A percentile compares a stretch with the other conserved stretches of the same genome.
Evolutionary conservation across 805 yeast genomes (phyloP).

Genomic region (Myxozyma lipomycoides): DNA sequence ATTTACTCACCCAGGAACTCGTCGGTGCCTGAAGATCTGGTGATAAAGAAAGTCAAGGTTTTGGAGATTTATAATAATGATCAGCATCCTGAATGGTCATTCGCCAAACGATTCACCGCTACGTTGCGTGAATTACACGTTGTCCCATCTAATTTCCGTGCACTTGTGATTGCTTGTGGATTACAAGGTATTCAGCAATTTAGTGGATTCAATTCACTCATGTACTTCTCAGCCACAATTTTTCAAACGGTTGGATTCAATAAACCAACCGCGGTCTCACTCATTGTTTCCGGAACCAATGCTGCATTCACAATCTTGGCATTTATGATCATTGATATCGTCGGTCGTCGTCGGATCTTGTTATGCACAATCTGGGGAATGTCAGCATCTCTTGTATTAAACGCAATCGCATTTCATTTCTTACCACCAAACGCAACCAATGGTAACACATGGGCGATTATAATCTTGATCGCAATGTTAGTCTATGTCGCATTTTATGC

Average conservation of each 20-base stretch:
- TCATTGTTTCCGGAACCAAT: constrained; percentile 91
- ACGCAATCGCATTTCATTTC: constrained; percentile 90
- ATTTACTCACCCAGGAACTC: constrained; percentile 45
- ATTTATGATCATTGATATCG: constrained; percentile 75
- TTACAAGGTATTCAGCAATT: constrained; percentile 95
- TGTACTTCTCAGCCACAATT: constrained; percentile 92
- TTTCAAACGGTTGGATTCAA: constrained; percentile 86
- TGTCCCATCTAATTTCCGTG: constrained; percentile 67
- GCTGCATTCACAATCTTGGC: constrained; percentile 84
- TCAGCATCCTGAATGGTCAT: constrained; percentile 21
- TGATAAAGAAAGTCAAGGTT: constrained; percentile 54
- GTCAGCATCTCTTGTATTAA: constrained; percentile 68
- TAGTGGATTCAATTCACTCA: constrained; percentile 91
- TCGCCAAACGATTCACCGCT: constrained; percentile 29
- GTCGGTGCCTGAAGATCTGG: constrained; percentile 58
- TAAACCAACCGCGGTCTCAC: constrained; percentile 90
- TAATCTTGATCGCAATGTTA: constrained; percentile 81
- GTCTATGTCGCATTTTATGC: constrained; percentile 86
- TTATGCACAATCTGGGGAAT: constrained; percentile 80
- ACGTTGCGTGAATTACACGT: constrained; percentile 36
- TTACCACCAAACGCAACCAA: constrained; percentile 53
- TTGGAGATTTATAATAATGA: constrained; percentile 48
- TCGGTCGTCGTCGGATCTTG: constrained; percentile 83
- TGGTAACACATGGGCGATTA: constrained; percentile 64
- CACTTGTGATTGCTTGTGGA: constrained; percentile 85